Evolutionary conservation across 441 rosid genomes (phyloP).

Genomic region (Gossypium davidsonii): DNA sequence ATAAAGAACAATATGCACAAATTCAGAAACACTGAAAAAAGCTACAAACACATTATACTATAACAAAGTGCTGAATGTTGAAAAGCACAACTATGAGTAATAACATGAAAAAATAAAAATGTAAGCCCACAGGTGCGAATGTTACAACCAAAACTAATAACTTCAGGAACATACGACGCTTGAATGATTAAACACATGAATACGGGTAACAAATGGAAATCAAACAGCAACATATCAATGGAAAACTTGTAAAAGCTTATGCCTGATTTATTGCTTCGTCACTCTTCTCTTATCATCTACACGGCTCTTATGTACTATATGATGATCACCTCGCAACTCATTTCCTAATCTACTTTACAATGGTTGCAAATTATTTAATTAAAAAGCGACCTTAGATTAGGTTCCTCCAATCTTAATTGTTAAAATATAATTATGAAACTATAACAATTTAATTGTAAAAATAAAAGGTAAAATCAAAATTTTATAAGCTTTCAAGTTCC

Average conservation of each 20-base stretch:
- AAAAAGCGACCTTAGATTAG: background rate
- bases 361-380: background rate
- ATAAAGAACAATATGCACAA: conserved; percentile 4
- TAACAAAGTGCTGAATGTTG: background rate
- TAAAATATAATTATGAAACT: background rate
- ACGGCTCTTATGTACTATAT: background rate
- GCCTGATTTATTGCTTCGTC: background rate
- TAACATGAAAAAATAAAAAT: background rate
- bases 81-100: background rate
- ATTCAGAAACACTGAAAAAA: background rate
- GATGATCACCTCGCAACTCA: conserved; percentile 1
- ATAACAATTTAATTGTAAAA: background rate
- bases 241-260: background rate
- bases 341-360: background rate
- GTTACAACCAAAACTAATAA: background rate
- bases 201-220: background rate
- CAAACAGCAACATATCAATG: background rate
- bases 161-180: background rate
- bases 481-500: background rate
- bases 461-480: background rate
- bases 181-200: background rate
- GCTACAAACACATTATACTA: background rate
- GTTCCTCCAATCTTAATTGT: background rate
- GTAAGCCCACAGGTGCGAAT: background rate
- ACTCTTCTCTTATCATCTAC: background rate